Percentiles rank a stretch among this genome's conserved stretches.
Conservation (phyloP, 352 stramenopile species). For the Phytophthora meadii region DNA sequence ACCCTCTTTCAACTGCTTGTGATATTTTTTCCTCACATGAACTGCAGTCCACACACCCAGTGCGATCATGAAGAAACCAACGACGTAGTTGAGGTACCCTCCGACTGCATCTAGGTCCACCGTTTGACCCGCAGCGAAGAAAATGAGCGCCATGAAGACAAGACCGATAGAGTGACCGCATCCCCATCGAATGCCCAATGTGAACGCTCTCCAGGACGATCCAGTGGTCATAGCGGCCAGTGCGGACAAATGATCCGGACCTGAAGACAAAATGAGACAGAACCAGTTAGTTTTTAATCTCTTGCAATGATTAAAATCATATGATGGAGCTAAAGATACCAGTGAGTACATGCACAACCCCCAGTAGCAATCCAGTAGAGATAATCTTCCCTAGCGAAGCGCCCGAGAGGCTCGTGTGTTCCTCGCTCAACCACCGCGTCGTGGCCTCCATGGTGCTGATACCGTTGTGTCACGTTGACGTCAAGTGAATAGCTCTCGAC, state of each 20-base stretch:
- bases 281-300: constrained; percentile 19
- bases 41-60: constrained; percentile 66
- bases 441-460: constrained; percentile 20
- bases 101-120: constrained; percentile 62
- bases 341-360: constrained; percentile 60
- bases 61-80: constrained; percentile 84
- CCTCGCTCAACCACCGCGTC: constrained; percentile 32
- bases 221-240: constrained; percentile 87
- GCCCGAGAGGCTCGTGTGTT: constrained; percentile 34
- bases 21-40: constrained; percentile 63
- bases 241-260: constrained; percentile 91
- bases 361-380: constrained; percentile 50
- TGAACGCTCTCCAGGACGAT: constrained; percentile 83
- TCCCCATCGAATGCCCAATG: constrained; percentile 90
- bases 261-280: constrained; percentile 16
- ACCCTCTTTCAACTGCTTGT: constrained; percentile 48
- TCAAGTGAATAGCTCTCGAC: background rate
- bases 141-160: constrained; percentile 85
- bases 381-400: constrained; percentile 56
- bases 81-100: constrained; percentile 72
- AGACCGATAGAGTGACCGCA: constrained; percentile 91
- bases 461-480: background rate
- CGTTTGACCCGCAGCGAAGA: constrained; percentile 68
- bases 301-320: constrained; percentile 7
- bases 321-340: constrained; percentile 18